Conservation (phyloP, 495 filamentous ascomycete species). For the Penicillium tannophilum region DNA sequence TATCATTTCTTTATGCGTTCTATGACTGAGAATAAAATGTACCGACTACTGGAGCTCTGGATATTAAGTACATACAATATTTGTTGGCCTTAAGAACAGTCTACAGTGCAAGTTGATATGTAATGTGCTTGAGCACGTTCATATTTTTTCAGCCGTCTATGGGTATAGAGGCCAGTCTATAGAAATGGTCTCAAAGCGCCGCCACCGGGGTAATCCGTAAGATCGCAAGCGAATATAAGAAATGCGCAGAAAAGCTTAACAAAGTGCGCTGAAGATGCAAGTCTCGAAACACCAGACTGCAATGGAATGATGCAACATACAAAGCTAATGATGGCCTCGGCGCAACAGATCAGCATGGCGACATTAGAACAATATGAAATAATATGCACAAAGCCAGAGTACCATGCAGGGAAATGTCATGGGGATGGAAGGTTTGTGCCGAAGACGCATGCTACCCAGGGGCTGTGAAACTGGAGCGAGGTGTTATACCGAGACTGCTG, state of each 20-base stretch:
- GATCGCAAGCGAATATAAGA: constrained; percentile 11
- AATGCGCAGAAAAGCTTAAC: constrained; percentile 8
- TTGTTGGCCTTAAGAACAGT: neutral
- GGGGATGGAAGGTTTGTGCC: neutral
- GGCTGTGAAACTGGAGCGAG: neutral
- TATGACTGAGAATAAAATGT: neutral
- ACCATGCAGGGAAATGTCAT: neutral
- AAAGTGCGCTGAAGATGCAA: constrained; percentile 16
- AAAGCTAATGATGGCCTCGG: neutral
- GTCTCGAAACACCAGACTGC: neutral
- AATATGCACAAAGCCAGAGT: neutral
- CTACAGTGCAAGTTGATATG: neutral
- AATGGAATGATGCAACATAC: constrained; percentile 8
- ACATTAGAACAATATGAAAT: constrained; percentile 1
- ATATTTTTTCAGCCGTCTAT: constrained; percentile 17
- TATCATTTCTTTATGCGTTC: constrained; percentile 10
- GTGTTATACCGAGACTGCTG: neutral
- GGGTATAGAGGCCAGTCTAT: constrained; percentile 18
- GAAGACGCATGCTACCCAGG: neutral
- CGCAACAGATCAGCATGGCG: constrained; percentile 3
- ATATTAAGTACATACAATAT: neutral
- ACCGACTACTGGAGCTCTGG: neutral
- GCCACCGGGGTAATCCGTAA: constrained; percentile 26
- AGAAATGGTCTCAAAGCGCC: constrained; percentile 18
- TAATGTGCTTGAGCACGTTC: constrained; percentile 10